phyloP scores from a whole-genome alignment of 2,329 filamentous ascomycete genomes.

The Fusarium aywerte region DNA sequence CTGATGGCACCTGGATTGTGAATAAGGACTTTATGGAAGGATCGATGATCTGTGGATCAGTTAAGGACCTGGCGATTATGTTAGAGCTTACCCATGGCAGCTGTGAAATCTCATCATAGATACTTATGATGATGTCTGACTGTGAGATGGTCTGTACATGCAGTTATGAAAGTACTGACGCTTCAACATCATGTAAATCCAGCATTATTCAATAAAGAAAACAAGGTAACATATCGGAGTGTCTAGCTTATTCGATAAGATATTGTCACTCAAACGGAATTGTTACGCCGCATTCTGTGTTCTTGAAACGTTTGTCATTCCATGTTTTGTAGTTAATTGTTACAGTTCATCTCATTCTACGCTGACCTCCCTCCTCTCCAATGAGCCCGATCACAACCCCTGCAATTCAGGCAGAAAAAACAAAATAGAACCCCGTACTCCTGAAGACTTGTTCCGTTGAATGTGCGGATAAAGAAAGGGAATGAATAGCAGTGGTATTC shows the following conservation, averaged over 20 bases:
- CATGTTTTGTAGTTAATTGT: conserved; percentile 27
- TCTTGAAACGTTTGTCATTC: conserved; percentile 33
- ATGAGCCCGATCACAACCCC: conserved; percentile 21
- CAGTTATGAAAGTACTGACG: too few relatives aligned
- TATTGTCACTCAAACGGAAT: too few relatives aligned
- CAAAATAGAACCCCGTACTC: conserved; percentile 44
- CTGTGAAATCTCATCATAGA: too few relatives aligned
- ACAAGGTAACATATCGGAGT: too few relatives aligned
- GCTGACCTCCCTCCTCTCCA: conserved; percentile 4
- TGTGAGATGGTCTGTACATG: too few relatives aligned
- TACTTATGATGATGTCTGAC: too few relatives aligned
- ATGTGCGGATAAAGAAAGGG: conserved; percentile 26
- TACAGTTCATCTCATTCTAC: conserved; percentile 36
- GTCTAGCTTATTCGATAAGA: too few relatives aligned
- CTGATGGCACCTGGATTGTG: background rate
- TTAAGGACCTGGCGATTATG: too few relatives aligned
- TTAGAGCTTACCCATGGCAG: too few relatives aligned
- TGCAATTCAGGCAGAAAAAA: conserved; percentile 32
- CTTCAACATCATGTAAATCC: too few relatives aligned
- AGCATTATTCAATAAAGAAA: too few relatives aligned
- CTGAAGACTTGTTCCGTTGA: conserved; percentile 33
- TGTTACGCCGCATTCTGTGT: too few relatives aligned
- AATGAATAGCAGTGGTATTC: conserved; percentile 9
- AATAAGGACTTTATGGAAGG: background rate
- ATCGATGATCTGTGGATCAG: background rate